These are phyloP conservation scores for Ballota nigra DNA, from an alignment of 257 asterid species.

Conservation along the genomic window DNA sequence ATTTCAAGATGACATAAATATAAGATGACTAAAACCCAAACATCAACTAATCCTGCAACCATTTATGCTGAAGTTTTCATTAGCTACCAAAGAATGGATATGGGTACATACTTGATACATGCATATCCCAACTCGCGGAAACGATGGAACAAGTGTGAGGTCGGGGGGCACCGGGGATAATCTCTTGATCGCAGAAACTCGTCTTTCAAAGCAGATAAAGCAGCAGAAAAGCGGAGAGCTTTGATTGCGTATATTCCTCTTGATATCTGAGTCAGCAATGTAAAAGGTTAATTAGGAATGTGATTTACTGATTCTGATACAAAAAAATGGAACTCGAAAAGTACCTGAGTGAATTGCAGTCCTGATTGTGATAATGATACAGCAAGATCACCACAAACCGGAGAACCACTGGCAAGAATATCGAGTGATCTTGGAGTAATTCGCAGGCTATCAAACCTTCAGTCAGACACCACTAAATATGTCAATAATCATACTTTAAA, in stretches of 20 bases:
- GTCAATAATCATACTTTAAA: slow-evolving; percentile 31
- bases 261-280: slow-evolving; percentile 57
- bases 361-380: slow-evolving; percentile 97
- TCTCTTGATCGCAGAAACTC: slow-evolving; percentile 97
- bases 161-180: slow-evolving; percentile 97
- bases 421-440: slow-evolving; percentile 98
- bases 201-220: slow-evolving; percentile 88
- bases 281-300: slow-evolving; percentile 21
- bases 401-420: slow-evolving; percentile 95
- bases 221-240: slow-evolving; percentile 98
- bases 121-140: slow-evolving; percentile 98
- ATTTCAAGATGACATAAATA: slow-evolving; percentile 14
- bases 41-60: slow-evolving; percentile 7
- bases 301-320: slow-evolving; percentile 15
- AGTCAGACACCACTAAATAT: slow-evolving; percentile 27
- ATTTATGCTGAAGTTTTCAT: slow-evolving; percentile 14
- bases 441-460: slow-evolving; percentile 98
- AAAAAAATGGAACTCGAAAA: slow-evolving; percentile 5
- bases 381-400: slow-evolving; percentile 99
- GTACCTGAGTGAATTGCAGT: slow-evolving; percentile 95
- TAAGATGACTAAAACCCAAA: slow-evolving; percentile 15
- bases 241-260: slow-evolving; percentile 91
- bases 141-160: slow-evolving; percentile 96
- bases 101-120: slow-evolving; percentile 65
- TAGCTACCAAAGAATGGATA: slow-evolving; percentile 17